phyloP scores from a whole-genome alignment of 176 grass and related monocot genomes.

The Aegilops speltoides region DNA sequence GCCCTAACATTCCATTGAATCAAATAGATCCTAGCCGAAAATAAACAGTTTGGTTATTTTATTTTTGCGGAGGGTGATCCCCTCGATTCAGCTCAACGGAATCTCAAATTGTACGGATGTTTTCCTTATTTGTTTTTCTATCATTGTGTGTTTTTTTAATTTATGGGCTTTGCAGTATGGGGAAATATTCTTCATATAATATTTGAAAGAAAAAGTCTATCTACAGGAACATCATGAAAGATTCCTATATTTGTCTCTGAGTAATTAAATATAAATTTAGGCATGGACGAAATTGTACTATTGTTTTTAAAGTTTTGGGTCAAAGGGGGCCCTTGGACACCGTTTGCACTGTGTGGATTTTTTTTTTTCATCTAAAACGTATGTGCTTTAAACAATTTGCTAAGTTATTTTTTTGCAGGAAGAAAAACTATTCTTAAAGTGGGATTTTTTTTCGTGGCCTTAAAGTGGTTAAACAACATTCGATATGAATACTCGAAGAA shows the following conservation, averaged over 20 bases:
- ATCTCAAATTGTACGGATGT: too few relatives aligned
- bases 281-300: too few relatives aligned
- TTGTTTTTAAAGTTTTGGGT: background rate
- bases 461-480: background rate
- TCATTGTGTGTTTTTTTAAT: too few relatives aligned
- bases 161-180: too few relatives aligned
- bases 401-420: background rate
- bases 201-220: background rate
- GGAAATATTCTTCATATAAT: background rate
- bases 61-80: too few relatives aligned
- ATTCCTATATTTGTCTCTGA: background rate
- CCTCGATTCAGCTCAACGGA: too few relatives aligned
- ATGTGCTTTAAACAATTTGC: background rate
- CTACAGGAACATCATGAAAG: background rate
- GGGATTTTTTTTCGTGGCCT: too few relatives aligned
- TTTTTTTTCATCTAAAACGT: background rate
- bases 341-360: background rate
- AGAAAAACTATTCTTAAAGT: too few relatives aligned
- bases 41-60: background rate
- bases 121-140: too few relatives aligned
- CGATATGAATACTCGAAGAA: background rate
- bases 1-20: background rate
- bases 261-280: background rate
- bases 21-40: background rate
- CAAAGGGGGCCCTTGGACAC: background rate